Conservation (phyloP, 208 protist species). For the Strigomonas oncopelti region DNA sequence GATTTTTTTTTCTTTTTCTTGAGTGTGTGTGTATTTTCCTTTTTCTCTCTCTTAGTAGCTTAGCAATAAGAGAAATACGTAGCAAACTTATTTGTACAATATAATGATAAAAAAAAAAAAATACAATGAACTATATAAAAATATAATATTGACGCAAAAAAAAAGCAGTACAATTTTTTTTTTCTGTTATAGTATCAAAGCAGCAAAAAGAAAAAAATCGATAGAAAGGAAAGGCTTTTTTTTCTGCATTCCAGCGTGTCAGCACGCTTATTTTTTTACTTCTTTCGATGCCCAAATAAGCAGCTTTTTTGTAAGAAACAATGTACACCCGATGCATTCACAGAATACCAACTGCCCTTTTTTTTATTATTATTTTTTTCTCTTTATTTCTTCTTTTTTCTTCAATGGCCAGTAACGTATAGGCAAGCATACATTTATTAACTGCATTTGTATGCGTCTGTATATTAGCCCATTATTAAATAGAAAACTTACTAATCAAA, state of each 20-base stretch:
- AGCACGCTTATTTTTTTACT: background rate
- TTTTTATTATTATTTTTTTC: no score
- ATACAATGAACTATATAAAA: background rate
- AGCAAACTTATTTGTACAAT: background rate
- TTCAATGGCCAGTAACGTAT: background rate
- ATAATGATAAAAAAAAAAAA: slow-evolving; percentile 1
- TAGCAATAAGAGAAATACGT: background rate
- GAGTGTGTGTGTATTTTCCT: slow-evolving; percentile 7
- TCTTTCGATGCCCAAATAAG: background rate
- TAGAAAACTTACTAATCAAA: no score
- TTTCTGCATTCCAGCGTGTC: background rate
- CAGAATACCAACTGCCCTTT: no score
- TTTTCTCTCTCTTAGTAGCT: background rate
- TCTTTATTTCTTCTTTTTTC: background rate
- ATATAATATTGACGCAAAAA: background rate
- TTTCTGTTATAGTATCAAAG: no score
- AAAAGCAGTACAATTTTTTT: no score
- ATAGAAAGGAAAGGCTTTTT: background rate
- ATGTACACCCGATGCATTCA: no score
- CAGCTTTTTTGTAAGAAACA: no score
- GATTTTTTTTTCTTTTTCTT: background rate
- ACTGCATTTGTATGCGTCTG: no score
- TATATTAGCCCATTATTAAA: no score
- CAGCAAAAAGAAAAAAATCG: background rate
- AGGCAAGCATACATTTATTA: no score